Conservation (phyloP, 2,329 filamentous ascomycete species). For the Fusarium scirpi region DNA sequence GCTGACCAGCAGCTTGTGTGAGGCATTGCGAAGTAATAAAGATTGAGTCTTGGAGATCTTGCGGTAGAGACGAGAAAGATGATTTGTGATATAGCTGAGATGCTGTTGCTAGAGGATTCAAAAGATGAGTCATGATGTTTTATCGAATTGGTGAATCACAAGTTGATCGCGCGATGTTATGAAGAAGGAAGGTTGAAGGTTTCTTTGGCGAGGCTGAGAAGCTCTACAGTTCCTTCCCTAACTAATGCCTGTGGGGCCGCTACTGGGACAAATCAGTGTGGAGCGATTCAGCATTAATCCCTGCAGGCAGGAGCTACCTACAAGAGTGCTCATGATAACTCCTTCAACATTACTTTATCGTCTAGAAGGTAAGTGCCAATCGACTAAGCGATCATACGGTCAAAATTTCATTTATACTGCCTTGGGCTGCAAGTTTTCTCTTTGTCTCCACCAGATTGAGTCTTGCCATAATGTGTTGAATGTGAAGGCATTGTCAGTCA, state of each 20-base stretch:
- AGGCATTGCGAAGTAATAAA: slow-evolving; percentile 78
- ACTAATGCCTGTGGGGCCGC: slow-evolving; percentile 21
- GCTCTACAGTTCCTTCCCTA: slow-evolving; percentile 7
- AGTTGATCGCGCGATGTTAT: neutral
- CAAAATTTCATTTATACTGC: no score
- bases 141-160: neutral
- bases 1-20: slow-evolving; percentile 81
- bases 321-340: slow-evolving; percentile 9
- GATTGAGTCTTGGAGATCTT: slow-evolving; percentile 77
- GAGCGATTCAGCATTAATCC: slow-evolving; percentile 13
- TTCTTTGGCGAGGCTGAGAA: slow-evolving; percentile 41
- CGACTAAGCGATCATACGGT: no score
- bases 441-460: no score
- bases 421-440: no score
- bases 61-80: slow-evolving; percentile 69
- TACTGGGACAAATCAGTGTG: slow-evolving; percentile 26
- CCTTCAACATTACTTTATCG: neutral
- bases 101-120: slow-evolving; percentile 79
- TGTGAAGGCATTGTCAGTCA: neutral
- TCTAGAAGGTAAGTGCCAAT: no score
- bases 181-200: slow-evolving; percentile 16
- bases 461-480: neutral
- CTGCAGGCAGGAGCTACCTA: neutral
- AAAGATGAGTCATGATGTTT: slow-evolving; percentile 68
- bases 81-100: slow-evolving; percentile 73